Percentiles rank a stretch among this genome's conserved stretches.
Conservation (phyloP, 2,329 filamentous ascomycete species). For the Pezicula radicicola region DNA sequence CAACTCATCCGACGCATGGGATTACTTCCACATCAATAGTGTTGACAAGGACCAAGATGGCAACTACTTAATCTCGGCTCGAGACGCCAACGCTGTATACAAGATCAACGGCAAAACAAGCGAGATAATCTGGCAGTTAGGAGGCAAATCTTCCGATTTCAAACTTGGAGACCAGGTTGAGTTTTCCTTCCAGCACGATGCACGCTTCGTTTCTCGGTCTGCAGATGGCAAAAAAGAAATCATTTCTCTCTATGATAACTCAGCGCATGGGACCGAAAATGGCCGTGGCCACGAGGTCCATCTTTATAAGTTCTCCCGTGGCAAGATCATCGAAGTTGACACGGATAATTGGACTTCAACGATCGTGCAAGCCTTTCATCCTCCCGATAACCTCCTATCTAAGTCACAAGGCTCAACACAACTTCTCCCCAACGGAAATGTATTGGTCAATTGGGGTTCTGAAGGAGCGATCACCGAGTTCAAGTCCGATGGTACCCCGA, state of each 20-base stretch:
- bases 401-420: conserved; percentile 20
- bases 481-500: conserved; percentile 27
- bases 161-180: conserved; percentile 36
- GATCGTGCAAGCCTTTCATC: conserved; percentile 14
- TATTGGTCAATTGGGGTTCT: conserved; percentile 21
- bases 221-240: conserved; percentile 9
- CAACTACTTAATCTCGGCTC: conserved; percentile 46
- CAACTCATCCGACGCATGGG: conserved; percentile 38
- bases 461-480: conserved; percentile 20
- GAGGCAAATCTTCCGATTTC: conserved; percentile 42
- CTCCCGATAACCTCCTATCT: conserved; percentile 16
- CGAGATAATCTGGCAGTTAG: conserved; percentile 44
- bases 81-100: conserved; percentile 42
- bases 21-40: conserved; percentile 31
- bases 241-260: conserved; percentile 23
- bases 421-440: conserved; percentile 20
- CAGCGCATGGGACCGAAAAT: conserved; percentile 9
- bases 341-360: conserved; percentile 12
- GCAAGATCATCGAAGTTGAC: conserved; percentile 20
- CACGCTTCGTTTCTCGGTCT: conserved; percentile 32
- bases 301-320: conserved; percentile 12
- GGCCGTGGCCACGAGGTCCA: conserved; percentile 10
- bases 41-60: conserved; percentile 36
- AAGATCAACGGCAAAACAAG: conserved; percentile 43
- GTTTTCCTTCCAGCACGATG: conserved; percentile 49